Percentiles rank a stretch among this genome's conserved stretches.
Evolutionary conservation across 331 rosid genomes (phyloP).

Genomic region (Ulmus americana): DNA sequence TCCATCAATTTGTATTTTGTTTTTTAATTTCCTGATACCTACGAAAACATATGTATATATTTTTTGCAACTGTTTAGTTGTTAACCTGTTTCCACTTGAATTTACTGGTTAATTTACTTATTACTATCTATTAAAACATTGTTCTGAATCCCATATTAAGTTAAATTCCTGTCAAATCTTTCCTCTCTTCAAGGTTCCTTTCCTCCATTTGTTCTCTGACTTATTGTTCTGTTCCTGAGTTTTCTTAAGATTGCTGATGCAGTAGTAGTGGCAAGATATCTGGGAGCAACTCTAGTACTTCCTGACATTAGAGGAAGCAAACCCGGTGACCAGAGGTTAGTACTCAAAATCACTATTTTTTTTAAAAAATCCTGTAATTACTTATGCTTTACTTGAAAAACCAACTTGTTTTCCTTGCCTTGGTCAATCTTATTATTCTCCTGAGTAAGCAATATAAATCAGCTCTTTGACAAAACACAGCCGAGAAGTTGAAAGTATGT

Average conservation of each 20-base stretch:
- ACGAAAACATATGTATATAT: too few relatives aligned
- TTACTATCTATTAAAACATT: neutral
- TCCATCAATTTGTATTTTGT: too few relatives aligned
- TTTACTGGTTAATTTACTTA: too few relatives aligned
- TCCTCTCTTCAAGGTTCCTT: neutral
- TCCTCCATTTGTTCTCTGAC: constrained; percentile 11
- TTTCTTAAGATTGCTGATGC: constrained; percentile 76
- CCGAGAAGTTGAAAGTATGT: too few relatives aligned
- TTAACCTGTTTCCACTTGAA: too few relatives aligned
- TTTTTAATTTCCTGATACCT: too few relatives aligned
- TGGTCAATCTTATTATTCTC: neutral
- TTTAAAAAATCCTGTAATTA: neutral
- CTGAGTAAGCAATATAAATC: neutral
- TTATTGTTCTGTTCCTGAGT: constrained; percentile 2
- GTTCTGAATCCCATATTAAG: neutral
- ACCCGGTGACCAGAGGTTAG: constrained; percentile 90
- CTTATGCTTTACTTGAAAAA: neutral
- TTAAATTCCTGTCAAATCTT: neutral
- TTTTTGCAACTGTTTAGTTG: too few relatives aligned
- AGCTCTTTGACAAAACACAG: neutral
- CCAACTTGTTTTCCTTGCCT: neutral
- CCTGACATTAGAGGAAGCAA: constrained; percentile 94
- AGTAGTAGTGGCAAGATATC: constrained; percentile 76
- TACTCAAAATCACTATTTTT: neutral
- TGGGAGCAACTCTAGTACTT: constrained; percentile 88